A percentile compares a stretch with the other conserved stretches of the same genome.
Evolutionary conservation across 139 green algal species (phyloP).

Genomic region (Pleodorina starrii): DNA sequence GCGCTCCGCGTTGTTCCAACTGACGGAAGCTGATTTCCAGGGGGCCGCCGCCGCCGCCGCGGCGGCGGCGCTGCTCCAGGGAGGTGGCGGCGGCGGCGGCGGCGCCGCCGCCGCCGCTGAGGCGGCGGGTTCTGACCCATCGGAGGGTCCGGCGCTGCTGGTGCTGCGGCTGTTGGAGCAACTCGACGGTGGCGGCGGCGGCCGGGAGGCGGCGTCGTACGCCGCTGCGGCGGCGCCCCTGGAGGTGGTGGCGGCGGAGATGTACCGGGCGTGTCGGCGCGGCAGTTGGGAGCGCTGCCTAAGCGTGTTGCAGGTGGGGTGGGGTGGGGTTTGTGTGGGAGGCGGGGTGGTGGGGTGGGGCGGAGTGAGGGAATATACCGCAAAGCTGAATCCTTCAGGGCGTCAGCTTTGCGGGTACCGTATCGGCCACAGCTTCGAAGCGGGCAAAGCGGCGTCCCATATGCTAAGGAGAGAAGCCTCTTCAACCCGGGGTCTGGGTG

Average conservation of each 20-base stretch:
- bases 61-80: neutral
- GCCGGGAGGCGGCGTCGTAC: slow-evolving; percentile 24
- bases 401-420: no score
- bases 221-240: slow-evolving; percentile 1
- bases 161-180: slow-evolving; percentile 20
- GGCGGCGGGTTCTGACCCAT: neutral
- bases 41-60: neutral
- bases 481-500: no score
- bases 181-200: neutral
- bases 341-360: no score
- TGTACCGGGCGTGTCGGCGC: neutral
- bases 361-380: neutral
- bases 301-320: neutral
- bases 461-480: no score
- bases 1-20: slow-evolving; percentile 20
- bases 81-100: neutral
- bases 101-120: neutral
- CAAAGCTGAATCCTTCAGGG: no score
- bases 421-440: no score
- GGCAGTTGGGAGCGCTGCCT: slow-evolving; percentile 39
- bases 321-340: no score
- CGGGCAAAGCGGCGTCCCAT: no score
- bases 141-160: neutral
- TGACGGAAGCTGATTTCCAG: neutral
- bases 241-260: slow-evolving; percentile 38